These are phyloP conservation scores for Diplodia seriata DNA, from an alignment of 2,329 filamentous ascomycete genomes.

Conservation along the genomic window DNA sequence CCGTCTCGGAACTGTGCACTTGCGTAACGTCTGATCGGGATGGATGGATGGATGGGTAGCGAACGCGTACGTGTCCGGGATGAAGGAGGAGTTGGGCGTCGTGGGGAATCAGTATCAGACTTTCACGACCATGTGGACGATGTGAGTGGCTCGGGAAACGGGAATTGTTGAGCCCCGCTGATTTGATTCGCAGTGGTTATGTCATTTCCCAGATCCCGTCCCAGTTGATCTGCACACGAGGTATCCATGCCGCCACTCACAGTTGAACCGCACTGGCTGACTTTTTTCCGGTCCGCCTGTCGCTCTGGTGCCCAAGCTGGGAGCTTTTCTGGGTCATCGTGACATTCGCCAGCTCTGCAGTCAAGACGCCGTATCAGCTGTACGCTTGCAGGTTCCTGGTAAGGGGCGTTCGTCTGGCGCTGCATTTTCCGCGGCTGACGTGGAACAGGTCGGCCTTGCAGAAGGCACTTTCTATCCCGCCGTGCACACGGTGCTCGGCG, in stretches of 20 bases:
- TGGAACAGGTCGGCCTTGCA: neutral
- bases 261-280: neutral
- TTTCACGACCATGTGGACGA: constrained; percentile 28
- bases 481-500: constrained; percentile 24
- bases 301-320: constrained; percentile 19
- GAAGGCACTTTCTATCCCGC: constrained; percentile 24
- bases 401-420: neutral
- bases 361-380: constrained; percentile 20
- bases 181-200: neutral
- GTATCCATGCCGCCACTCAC: neutral
- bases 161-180: neutral
- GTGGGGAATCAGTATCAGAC: constrained; percentile 64
- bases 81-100: constrained; percentile 44
- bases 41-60: too few relatives aligned
- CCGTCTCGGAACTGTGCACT: too few relatives aligned
- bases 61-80: constrained; percentile 55
- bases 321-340: constrained; percentile 28
- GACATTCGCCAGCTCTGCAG: constrained; percentile 11
- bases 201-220: constrained; percentile 21
- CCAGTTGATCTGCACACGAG: constrained; percentile 12
- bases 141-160: neutral
- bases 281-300: neutral
- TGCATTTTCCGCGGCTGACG: neutral
- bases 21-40: neutral
- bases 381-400: constrained; percentile 24